A percentile compares a stretch with the other conserved stretches of the same genome.
Conservation (phyloP, 2,329 filamentous ascomycete genomes). For the Botrytis galanthina region DNA sequence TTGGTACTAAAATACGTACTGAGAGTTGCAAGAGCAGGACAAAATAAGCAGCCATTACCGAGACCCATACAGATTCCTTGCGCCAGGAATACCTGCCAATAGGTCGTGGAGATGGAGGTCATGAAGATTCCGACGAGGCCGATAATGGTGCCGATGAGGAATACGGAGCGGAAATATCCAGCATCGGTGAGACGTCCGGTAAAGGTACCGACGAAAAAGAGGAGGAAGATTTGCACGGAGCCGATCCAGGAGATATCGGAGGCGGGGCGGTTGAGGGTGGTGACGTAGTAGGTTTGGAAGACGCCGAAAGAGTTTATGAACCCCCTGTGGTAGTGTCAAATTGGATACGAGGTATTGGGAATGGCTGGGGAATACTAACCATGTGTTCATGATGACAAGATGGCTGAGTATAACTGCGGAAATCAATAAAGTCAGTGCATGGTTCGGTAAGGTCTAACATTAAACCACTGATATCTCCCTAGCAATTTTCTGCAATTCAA, state of each 20-base stretch:
- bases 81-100: slow-evolving; percentile 46
- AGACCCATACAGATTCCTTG: slow-evolving; percentile 46
- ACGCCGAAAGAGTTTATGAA: slow-evolving; percentile 44
- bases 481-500: neutral
- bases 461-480: too few species aligned
- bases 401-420: slow-evolving; percentile 29
- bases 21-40: slow-evolving; percentile 41
- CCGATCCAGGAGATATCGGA: slow-evolving; percentile 48
- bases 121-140: slow-evolving; percentile 43
- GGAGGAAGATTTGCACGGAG: slow-evolving; percentile 44
- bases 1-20: slow-evolving; percentile 45
- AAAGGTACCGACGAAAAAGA: slow-evolving; percentile 44
- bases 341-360: neutral
- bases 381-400: slow-evolving; percentile 38
- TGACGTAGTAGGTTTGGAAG: slow-evolving; percentile 46
- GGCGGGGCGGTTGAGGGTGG: slow-evolving; percentile 36
- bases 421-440: neutral
- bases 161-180: slow-evolving; percentile 41
- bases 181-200: slow-evolving; percentile 43
- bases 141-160: slow-evolving; percentile 34
- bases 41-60: slow-evolving; percentile 44
- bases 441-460: neutral
- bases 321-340: slow-evolving; percentile 32
- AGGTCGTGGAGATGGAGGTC: slow-evolving; percentile 42
- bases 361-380: slow-evolving; percentile 19